Evolutionary conservation across 257 asterid species (phyloP).

Genomic region (Parsonsia alboflavescens): DNA sequence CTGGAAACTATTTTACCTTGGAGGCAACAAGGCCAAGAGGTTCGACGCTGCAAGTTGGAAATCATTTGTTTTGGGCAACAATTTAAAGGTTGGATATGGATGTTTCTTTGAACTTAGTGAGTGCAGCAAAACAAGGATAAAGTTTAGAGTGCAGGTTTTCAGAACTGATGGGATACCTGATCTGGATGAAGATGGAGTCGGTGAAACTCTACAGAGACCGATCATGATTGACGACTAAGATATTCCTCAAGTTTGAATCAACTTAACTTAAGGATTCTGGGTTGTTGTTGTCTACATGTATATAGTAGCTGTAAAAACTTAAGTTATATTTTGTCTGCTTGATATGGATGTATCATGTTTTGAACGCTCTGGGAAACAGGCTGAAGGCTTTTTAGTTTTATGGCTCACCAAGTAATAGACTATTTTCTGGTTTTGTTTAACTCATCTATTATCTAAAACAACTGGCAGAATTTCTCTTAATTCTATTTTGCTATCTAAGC

Average conservation of each 20-base stretch:
- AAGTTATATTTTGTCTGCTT: not conserved
- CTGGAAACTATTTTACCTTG: constrained; percentile 32
- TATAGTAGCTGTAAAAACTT: not conserved
- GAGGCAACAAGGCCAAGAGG: not conserved
- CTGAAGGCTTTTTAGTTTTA: no score
- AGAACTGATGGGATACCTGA: constrained; percentile 20
- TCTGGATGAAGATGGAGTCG: constrained; percentile 6
- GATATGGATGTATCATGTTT: not conserved
- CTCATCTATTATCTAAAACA: not conserved
- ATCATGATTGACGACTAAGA: constrained; percentile 1
- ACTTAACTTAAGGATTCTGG: not conserved
- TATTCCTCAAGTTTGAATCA: not conserved
- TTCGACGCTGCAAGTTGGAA: constrained; percentile 28
- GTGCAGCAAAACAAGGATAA: not conserved
- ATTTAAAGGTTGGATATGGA: constrained; percentile 40
- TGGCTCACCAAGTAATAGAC: not conserved
- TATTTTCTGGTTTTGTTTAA: not conserved
- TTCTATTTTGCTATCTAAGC: not conserved
- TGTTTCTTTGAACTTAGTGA: constrained; percentile 48
- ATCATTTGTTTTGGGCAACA: constrained; percentile 32
- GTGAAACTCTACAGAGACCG: constrained; percentile 11
- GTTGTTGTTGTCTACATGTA: not conserved
- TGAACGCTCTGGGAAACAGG: not conserved
- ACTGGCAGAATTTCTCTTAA: not conserved
- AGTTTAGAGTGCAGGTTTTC: constrained; percentile 34